Percentiles rank a stretch among this genome's conserved stretches.
Conservation (phyloP, 352 stramenopile genomes). For the Pythium vanterpoolii region DNA sequence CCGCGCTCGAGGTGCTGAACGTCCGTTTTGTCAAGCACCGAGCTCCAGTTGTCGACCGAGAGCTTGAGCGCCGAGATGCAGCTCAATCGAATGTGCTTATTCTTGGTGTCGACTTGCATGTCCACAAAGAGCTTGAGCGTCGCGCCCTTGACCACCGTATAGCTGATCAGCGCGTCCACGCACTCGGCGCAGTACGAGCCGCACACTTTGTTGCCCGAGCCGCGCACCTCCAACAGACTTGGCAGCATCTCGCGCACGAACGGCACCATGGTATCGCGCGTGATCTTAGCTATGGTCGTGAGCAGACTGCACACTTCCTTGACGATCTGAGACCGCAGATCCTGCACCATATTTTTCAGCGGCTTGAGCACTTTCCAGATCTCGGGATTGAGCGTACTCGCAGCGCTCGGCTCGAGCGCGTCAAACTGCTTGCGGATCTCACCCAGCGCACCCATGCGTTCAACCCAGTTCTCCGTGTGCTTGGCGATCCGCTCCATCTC, state of each 20-base stretch:
- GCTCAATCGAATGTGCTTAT: conserved; percentile 74
- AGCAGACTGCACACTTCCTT: conserved; percentile 77
- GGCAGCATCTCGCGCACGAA: conserved; percentile 73
- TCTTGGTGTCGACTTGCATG: conserved; percentile 73
- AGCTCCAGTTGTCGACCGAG: conserved; percentile 57
- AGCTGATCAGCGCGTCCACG: conserved; percentile 57
- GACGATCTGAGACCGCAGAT: conserved; percentile 83
- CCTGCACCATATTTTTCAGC: conserved; percentile 68
- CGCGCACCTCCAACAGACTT: conserved; percentile 72
- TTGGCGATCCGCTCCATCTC: conserved; percentile 80
- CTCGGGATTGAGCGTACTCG: conserved; percentile 43
- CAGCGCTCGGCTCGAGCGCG: conserved; percentile 37
- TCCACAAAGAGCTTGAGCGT: conserved; percentile 76
- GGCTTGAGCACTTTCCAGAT: conserved; percentile 74
- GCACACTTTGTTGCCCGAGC: conserved; percentile 82
- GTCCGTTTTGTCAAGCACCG: conserved; percentile 73
- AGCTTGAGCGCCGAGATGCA: conserved; percentile 65
- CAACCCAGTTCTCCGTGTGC: conserved; percentile 81
- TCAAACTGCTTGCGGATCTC: conserved; percentile 74
- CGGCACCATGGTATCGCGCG: conserved; percentile 73
- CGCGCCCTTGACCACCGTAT: conserved; percentile 70
- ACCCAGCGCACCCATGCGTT: conserved; percentile 56
- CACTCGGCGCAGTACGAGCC: conserved; percentile 77
- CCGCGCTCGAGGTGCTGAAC: conserved; percentile 80
- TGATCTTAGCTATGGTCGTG: conserved; percentile 53